phyloP scores from a whole-genome alignment of 208 protist species.

The Crithidia bombi region DNA sequence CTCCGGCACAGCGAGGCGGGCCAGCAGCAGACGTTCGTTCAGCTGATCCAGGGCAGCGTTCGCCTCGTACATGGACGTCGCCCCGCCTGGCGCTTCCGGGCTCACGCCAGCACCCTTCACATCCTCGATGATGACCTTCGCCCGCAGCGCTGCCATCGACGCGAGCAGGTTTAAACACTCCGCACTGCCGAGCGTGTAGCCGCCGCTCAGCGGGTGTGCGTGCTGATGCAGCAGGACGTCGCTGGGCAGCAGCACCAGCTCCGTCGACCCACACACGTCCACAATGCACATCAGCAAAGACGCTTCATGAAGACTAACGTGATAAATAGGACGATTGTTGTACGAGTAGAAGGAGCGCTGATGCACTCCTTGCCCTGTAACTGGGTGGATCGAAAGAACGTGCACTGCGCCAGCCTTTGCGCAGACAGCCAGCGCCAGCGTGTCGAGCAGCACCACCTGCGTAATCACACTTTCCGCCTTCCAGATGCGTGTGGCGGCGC shows the following conservation, averaged over 20 bases:
- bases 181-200: conserved; percentile 9
- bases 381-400: conserved; percentile 36
- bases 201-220: conserved; percentile 4
- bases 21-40: conserved; percentile 50
- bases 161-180: conserved; percentile 18
- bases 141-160: conserved; percentile 31
- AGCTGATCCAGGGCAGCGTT: conserved; percentile 31
- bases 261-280: conserved; percentile 52
- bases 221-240: conserved; percentile 14
- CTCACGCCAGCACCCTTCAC: conserved; percentile 13
- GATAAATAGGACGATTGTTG: conserved; percentile 41
- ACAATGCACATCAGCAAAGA: conserved; percentile 64
- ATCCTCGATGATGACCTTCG: conserved; percentile 34
- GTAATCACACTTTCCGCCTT: conserved; percentile 27
- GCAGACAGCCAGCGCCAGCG: conserved; percentile 40
- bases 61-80: conserved; percentile 21
- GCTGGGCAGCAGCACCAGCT: conserved; percentile 60
- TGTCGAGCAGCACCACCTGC: conserved; percentile 30
- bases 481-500: conserved; percentile 21
- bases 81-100: not conserved
- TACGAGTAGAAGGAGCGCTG: conserved; percentile 44
- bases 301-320: conserved; percentile 47
- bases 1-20: conserved; percentile 50
- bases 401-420: conserved; percentile 40
- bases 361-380: conserved; percentile 20